Percentiles rank a stretch among this genome's conserved stretches.
Evolutionary conservation across 2,329 filamentous ascomycete species (phyloP).

Genomic region (Ceratocystis colombiana): DNA sequence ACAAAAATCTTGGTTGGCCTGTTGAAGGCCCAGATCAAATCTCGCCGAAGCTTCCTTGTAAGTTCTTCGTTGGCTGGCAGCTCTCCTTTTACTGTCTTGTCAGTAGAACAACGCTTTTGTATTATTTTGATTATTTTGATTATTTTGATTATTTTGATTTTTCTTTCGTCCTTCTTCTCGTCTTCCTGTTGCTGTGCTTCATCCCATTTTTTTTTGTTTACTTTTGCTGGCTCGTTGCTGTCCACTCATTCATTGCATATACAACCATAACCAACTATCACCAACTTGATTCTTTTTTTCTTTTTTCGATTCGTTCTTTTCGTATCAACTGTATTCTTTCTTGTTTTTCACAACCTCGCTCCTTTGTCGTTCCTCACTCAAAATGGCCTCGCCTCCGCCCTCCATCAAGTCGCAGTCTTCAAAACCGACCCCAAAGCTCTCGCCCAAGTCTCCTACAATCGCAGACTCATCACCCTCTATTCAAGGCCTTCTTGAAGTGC

Average conservation of each 20-base stretch:
- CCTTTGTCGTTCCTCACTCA: neutral
- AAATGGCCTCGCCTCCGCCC: constrained; percentile 11
- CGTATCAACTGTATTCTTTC: neutral
- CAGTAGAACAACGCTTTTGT: neutral
- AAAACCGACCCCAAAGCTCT: constrained; percentile 1
- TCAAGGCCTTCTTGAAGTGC: constrained; percentile 7
- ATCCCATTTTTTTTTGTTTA: neutral
- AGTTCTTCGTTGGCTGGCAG: constrained; percentile 6
- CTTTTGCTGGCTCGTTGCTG: neutral
- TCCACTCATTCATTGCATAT: neutral
- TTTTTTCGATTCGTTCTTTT: neutral
- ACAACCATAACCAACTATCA: neutral
- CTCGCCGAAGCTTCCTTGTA: constrained; percentile 3
- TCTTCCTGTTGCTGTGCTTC: neutral
- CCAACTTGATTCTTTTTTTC: neutral
- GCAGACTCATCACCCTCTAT: neutral
- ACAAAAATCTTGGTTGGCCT: neutral
- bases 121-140: neutral
- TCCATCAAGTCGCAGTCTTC: neutral
- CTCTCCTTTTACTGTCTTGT: constrained; percentile 6
- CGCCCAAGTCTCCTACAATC: neutral
- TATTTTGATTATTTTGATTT: neutral
- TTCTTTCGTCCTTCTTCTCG: neutral
- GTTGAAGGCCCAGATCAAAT: neutral
- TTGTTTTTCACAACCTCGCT: neutral